Base-by-base conservation (phyloP, 805 yeast species). In the Metschnikowia peoriensis region DNA sequence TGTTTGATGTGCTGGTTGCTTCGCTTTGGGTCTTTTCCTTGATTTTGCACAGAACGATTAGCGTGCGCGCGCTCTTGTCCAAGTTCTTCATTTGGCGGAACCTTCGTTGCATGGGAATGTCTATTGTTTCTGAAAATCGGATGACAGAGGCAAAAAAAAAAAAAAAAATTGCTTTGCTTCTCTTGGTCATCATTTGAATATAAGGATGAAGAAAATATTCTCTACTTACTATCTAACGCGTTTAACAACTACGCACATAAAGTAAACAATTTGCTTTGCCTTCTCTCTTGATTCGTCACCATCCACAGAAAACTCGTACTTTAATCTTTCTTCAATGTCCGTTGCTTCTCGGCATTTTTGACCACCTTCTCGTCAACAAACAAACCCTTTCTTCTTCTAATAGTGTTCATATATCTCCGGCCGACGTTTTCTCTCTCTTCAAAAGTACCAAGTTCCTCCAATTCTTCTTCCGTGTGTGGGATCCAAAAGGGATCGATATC, bases 401-500 rank as follows among this genome's bases (percentile, higher is more conserved):
- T 82, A 16, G 73, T 73, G 58, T 89, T 90, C 86, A 94, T 88
- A 66, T 93, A 92, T 64, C 78, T 79, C 66, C 96, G 81, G 0
- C 97, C 98, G 57, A 92, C 76, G 64, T 94, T 94, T 63, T 90
- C 98, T 62, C 88, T 81, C 61, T 94, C 99, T 1, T 97, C 96
- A 59, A 82, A 81, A 57, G 89, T 97, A 28, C 99, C 99, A 43
- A 89, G 74, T 53, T 90, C 96, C 66, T 94, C 98, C 44, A 94
- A 70, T 67, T 94, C 99, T 67, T 91, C 97, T 61, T 89, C 97
- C 0, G 99, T 94, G 2, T 94, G 89, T 12, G 99, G 99, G 14
- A 94, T 96, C 99, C 99, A 94, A 77, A 88, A 94, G 43, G 99
- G 99, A 75, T 94, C 98, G 59, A 87, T 81, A 58, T 91, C 96